phyloP scores from a whole-genome alignment of 331 rosid species.

The Cydonia oblonga region DNA sequence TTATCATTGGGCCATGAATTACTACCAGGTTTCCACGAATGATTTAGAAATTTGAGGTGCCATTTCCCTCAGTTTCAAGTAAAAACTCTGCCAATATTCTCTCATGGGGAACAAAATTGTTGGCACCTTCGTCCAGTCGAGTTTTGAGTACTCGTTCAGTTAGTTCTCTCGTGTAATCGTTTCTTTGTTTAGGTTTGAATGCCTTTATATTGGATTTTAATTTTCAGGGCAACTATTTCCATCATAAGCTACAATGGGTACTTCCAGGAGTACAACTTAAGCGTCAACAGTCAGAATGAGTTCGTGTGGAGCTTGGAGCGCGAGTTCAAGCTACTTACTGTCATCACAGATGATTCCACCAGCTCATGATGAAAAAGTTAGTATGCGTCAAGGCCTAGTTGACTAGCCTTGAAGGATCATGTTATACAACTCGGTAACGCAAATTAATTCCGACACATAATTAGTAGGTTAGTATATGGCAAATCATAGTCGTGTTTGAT shows the following conservation, averaged over 20 bases:
- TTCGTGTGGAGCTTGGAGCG: conserved; percentile 57
- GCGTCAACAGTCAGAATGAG: conserved; percentile 44
- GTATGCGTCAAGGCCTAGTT: background rate
- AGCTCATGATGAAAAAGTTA: conserved; percentile 17
- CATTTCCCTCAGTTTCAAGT: background rate
- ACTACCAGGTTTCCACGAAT: background rate
- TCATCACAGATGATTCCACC: conserved; percentile 24
- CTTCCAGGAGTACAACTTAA: conserved; percentile 66
- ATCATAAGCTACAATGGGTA: conserved; percentile 61
- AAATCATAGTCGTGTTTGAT: background rate
- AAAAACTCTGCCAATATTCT: background rate
- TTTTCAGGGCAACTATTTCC: conserved; percentile 58
- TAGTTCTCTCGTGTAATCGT: background rate
- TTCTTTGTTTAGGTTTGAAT: background rate
- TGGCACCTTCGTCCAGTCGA: background rate
- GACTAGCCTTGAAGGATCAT: background rate
- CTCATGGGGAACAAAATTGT: background rate
- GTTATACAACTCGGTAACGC: background rate
- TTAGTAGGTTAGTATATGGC: background rate
- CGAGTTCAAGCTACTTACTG: conserved; percentile 54
- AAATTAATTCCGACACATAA: too few relatives aligned
- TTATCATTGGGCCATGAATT: background rate
- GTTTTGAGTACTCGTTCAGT: background rate
- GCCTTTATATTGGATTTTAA: conserved; percentile 5
- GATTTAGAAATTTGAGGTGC: background rate